A percentile compares a stretch with the other conserved stretches of the same genome.
phyloP scores from a whole-genome alignment of 805 yeast species.

The Candida michaelii region DNA sequence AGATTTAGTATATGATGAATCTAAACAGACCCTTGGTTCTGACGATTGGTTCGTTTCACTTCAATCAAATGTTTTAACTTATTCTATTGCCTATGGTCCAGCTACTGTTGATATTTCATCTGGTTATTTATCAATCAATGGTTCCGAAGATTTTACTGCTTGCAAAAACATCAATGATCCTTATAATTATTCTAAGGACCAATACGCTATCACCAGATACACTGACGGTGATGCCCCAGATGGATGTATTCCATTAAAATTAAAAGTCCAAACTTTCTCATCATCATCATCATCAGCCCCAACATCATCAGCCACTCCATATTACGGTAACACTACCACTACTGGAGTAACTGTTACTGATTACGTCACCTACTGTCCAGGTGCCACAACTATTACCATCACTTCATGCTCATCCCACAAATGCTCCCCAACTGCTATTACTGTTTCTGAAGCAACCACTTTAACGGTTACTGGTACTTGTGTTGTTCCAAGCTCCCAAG shows the following conservation, averaged over 20 bases:
- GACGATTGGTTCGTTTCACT: neutral
- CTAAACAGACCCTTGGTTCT: constrained; percentile 4
- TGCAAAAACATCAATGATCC: constrained; percentile 30
- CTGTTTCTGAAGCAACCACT: constrained; percentile 33
- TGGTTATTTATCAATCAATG: constrained; percentile 18
- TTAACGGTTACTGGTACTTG: constrained; percentile 33
- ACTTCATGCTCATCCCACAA: constrained; percentile 28
- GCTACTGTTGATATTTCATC: constrained; percentile 12
- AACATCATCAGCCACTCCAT: constrained; percentile 25
- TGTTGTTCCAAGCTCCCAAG: constrained; percentile 22
- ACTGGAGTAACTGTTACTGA: constrained; percentile 30
- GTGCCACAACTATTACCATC: constrained; percentile 31
- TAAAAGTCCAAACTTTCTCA: constrained; percentile 7
- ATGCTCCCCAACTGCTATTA: constrained; percentile 27
- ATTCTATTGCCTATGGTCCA: constrained; percentile 8
- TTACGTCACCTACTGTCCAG: constrained; percentile 40
- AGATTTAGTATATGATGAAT: constrained; percentile 20
- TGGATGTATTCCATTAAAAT: constrained; percentile 13
- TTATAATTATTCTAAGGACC: constrained; percentile 21
- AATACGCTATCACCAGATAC: constrained; percentile 16
- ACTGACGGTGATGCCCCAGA: neutral
- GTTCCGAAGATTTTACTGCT: constrained; percentile 23
- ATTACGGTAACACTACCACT: constrained; percentile 27
- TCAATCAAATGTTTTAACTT: neutral
- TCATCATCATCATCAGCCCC: constrained; percentile 8